Percentiles rank a stretch among this genome's conserved stretches.
These are phyloP conservation scores for Acanthamoeba quina DNA, from an alignment of 208 protist species.

Conservation along the genomic window DNA sequence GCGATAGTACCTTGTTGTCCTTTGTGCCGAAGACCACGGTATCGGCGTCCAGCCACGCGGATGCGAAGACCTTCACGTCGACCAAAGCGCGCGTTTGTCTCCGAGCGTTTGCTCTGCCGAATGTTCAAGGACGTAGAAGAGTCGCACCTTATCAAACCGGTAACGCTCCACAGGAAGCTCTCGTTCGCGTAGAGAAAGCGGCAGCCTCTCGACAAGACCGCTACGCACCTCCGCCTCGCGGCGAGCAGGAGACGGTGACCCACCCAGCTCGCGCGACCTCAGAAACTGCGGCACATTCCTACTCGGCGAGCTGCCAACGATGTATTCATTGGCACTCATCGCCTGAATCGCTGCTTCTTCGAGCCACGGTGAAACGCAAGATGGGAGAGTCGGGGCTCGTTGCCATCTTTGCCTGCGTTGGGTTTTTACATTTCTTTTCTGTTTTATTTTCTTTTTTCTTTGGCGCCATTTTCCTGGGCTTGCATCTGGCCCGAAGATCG, in stretches of 20 bases:
- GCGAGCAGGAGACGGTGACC: not conserved
- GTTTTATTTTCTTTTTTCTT: not conserved
- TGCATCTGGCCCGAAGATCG: not conserved
- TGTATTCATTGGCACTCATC: not conserved
- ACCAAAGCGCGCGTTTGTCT: not conserved
- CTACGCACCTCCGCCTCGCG: not conserved
- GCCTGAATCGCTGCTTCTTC: not conserved
- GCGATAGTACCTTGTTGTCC: conserved; percentile 34
- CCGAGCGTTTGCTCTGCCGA: not conserved
- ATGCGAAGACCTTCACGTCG: not conserved
- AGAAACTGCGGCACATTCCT: not conserved
- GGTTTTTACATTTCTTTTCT: not conserved
- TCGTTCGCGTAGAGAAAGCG: not conserved
- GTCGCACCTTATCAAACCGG: not conserved
- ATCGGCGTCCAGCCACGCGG: conserved; percentile 14
- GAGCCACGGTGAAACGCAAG: not conserved
- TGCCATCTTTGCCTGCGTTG: not conserved
- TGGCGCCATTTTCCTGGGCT: not conserved
- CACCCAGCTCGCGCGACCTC: not conserved
- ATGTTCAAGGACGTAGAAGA: not conserved
- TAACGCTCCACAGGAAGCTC: conserved; percentile 43
- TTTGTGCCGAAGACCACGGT: conserved; percentile 46
- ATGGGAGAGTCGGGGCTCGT: not conserved
- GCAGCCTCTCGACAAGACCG: not conserved
- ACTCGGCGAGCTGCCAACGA: not conserved